Conservation (phyloP, 176 grass and related monocot genomes). For the Eremochloa ophiuroides region DNA sequence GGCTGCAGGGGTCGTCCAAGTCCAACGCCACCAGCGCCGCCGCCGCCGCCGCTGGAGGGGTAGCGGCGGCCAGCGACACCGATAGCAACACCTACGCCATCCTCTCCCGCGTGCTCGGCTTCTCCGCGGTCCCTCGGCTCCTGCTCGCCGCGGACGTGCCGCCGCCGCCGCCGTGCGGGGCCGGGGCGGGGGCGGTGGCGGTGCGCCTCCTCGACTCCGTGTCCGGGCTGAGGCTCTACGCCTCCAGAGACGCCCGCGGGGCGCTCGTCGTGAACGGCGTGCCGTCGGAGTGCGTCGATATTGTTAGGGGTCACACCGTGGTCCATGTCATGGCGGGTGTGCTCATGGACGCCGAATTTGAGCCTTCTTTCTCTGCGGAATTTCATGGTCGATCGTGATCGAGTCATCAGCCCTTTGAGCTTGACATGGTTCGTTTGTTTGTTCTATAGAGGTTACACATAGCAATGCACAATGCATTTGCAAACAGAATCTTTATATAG, state of each 20-base stretch:
- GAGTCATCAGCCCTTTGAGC: background rate
- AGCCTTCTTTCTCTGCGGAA: slow-evolving; percentile 51
- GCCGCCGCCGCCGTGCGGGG: background rate
- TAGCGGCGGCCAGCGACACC: background rate
- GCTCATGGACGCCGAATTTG: slow-evolving; percentile 84
- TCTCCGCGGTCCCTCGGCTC: slow-evolving; percentile 58
- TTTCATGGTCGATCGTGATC: slow-evolving; percentile 34
- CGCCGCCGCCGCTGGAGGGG: background rate
- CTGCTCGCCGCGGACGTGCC: slow-evolving; percentile 40
- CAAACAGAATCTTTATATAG: background rate
- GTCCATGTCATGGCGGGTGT: slow-evolving; percentile 70
- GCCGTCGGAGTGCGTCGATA: slow-evolving; percentile 66
- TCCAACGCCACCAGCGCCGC: slow-evolving; percentile 16
- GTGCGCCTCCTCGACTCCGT: slow-evolving; percentile 47
- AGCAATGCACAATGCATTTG: background rate
- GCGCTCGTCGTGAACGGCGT: slow-evolving; percentile 70
- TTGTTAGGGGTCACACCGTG: slow-evolving; percentile 42
- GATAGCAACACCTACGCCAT: slow-evolving; percentile 48
- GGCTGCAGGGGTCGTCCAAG: background rate
- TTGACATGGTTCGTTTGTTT: background rate
- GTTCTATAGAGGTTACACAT: background rate
- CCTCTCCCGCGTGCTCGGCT: slow-evolving; percentile 75
- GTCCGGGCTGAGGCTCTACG: slow-evolving; percentile 54
- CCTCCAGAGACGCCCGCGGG: slow-evolving; percentile 49
- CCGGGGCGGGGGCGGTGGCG: background rate